These are phyloP conservation scores for Aspergillus puulaauensis DNA, from an alignment of 2,329 filamentous ascomycete genomes.

Conservation along the genomic window DNA sequence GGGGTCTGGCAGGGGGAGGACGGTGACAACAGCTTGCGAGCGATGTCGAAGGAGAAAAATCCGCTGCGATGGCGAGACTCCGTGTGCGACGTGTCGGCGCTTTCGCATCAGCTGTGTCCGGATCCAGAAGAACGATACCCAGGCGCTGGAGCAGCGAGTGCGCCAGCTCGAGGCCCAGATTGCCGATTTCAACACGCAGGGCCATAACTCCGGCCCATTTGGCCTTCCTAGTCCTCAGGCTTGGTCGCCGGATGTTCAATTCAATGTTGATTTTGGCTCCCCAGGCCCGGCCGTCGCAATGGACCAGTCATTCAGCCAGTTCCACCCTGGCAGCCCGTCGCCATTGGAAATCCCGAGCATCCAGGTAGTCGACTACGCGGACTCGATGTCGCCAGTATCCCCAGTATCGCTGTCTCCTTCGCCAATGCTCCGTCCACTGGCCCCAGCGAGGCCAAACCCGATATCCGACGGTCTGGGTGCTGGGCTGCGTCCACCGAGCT, in stretches of 20 bases:
- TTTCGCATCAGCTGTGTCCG: slow-evolving; percentile 15
- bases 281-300: background rate
- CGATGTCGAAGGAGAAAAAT: slow-evolving; percentile 17
- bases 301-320: background rate
- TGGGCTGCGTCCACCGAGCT: background rate
- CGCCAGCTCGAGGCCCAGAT: slow-evolving; percentile 15
- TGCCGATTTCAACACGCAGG: slow-evolving; percentile 4
- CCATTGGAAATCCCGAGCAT: slow-evolving; percentile 13
- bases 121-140: slow-evolving; percentile 10
- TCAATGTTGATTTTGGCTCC: background rate
- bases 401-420: slow-evolving; percentile 1
- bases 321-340: background rate
- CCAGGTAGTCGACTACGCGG: slow-evolving; percentile 13
- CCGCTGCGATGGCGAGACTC: slow-evolving; percentile 18
- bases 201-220: background rate
- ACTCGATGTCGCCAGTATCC: background rate
- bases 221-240: background rate
- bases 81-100: slow-evolving; percentile 16
- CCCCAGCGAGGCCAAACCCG: background rate
- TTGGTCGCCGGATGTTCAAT: background rate
- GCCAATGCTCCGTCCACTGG: slow-evolving; percentile 2
- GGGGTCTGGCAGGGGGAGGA: slow-evolving; percentile 7
- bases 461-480: background rate
- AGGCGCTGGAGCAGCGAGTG: slow-evolving; percentile 13
- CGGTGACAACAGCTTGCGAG: slow-evolving; percentile 14